phyloP scores from a whole-genome alignment of 73 alveolate genomes.

The Paraurostyla sp. region DNA sequence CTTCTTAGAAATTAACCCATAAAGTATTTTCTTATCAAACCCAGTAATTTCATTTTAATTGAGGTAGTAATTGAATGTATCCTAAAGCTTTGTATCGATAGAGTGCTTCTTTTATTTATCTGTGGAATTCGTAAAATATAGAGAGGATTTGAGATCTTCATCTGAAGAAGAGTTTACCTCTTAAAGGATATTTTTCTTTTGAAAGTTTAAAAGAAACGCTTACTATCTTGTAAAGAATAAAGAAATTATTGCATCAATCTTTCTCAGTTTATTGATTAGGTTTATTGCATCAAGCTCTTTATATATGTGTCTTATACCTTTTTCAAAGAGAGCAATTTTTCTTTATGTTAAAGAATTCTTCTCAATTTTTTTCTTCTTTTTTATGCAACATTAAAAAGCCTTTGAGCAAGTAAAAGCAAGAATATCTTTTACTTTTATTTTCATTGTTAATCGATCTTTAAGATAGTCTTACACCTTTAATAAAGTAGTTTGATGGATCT shows the following conservation, averaged over 20 bases:
- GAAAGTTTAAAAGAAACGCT: neutral
- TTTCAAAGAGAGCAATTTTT: neutral
- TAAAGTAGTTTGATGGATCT: neutral
- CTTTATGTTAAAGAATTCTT: neutral
- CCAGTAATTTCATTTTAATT: too few species aligned
- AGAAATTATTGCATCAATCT: neutral
- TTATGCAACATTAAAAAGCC: neutral
- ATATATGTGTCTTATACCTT: neutral
- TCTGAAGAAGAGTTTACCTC: neutral
- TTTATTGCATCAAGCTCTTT: slow-evolving; percentile 10
- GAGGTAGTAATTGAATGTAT: too few species aligned
- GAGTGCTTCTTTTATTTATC: too few species aligned
- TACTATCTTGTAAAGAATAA: neutral
- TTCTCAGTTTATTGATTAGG: neutral
- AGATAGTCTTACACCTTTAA: neutral
- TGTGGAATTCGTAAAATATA: too few species aligned
- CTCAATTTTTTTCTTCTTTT: neutral
- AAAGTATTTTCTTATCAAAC: too few species aligned
- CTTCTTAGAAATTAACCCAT: too few species aligned
- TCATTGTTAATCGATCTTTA: neutral
- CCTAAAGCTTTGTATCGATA: too few species aligned
- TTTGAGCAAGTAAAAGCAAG: neutral
- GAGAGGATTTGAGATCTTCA: neutral
- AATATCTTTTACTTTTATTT: neutral
- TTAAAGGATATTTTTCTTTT: neutral